A percentile compares a stretch with the other conserved stretches of the same genome.
Evolutionary conservation across 202 grass and related monocot species (phyloP).

Genomic region (Digitaria exilis): DNA sequence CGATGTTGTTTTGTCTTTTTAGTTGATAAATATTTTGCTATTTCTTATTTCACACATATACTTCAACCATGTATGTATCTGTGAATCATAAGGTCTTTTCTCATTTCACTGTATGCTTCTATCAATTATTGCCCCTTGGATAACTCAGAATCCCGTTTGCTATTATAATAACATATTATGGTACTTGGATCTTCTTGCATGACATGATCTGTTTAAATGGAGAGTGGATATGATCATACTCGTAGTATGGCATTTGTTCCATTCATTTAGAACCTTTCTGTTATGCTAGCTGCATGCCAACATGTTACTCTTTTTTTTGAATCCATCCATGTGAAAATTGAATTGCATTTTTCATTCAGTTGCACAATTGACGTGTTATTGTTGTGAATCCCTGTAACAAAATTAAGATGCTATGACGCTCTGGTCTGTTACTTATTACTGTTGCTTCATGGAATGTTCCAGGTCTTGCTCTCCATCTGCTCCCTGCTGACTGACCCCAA

Average conservation of each 20-base stretch:
- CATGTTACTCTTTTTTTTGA: neutral
- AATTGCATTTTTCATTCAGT: neutral
- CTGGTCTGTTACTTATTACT: neutral
- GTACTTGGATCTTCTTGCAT: neutral
- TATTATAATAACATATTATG: neutral
- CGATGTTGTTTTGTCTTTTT: neutral
- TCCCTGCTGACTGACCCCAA: conserved; percentile 83
- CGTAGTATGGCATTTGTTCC: neutral
- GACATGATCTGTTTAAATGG: neutral
- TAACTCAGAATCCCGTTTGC: neutral
- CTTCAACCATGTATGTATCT: neutral
- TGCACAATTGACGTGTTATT: neutral
- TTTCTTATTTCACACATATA: neutral
- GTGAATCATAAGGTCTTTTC: neutral
- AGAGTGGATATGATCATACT: neutral
- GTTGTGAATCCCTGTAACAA: neutral
- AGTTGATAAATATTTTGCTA: neutral
- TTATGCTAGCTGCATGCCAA: neutral
- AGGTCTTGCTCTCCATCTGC: conserved; percentile 88
- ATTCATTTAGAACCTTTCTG: neutral
- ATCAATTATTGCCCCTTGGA: neutral
- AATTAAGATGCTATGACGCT: neutral
- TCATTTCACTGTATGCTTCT: neutral
- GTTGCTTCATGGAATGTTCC: conserved; percentile 6
- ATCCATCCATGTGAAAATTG: neutral